Percentiles rank a stretch among this genome's conserved stretches.
Evolutionary conservation across 1,139 yeast genomes (phyloP).

Genomic region (Nakaseomyces uthaithaninus): DNA sequence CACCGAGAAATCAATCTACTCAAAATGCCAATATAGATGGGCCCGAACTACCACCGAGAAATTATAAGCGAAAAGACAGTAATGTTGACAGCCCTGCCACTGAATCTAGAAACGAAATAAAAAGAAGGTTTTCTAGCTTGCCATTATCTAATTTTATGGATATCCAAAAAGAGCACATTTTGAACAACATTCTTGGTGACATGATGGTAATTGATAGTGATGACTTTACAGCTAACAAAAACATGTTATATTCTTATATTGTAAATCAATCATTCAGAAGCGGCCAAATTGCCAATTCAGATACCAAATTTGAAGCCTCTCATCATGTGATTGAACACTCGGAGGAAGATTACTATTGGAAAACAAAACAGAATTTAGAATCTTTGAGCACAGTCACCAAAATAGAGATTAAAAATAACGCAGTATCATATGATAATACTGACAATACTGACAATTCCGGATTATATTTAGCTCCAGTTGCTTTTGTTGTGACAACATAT

Average conservation of each 20-base stretch:
- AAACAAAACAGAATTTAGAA: background rate
- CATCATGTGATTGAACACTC: background rate
- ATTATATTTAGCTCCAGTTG: conserved; percentile 1
- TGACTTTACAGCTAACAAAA: background rate
- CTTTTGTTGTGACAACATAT: conserved; percentile 4
- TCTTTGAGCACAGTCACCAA: background rate
- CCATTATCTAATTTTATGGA: conserved; percentile 5
- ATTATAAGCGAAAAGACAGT: background rate
- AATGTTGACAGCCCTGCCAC: background rate
- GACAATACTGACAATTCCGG: background rate
- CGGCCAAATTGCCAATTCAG: background rate
- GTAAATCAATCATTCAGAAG: conserved; percentile 2
- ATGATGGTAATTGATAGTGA: conserved; percentile 3
- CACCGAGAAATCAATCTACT: background rate
- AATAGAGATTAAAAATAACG: background rate
- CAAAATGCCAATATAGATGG: background rate
- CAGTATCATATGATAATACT: background rate
- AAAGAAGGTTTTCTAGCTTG: conserved; percentile 3
- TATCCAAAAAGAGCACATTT: conserved; percentile 5
- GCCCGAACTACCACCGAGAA: conserved; percentile 1
- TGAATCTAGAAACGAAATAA: background rate
- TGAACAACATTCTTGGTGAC: conserved; percentile 1
- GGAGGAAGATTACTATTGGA: conserved; percentile 5
- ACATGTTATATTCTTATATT: background rate
- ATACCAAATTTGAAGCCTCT: background rate